These are phyloP conservation scores for Echium plantagineum DNA, from an alignment of 257 asterid genomes.

Conservation along the genomic window DNA sequence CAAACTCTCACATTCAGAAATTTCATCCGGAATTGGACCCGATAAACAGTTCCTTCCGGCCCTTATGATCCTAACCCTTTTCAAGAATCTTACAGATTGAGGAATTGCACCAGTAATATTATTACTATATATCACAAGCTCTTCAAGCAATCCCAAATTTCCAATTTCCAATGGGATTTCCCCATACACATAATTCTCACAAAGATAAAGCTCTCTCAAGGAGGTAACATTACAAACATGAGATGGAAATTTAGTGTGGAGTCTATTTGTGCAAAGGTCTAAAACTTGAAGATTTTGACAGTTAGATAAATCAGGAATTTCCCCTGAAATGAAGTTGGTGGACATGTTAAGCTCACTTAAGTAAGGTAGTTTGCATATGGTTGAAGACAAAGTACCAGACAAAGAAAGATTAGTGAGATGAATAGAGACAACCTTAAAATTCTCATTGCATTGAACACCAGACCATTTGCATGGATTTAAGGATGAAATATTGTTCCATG, in stretches of 20 bases:
- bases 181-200: constrained; percentile 70
- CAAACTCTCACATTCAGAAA: constrained; percentile 56
- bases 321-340: constrained; percentile 53
- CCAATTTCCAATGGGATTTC: constrained; percentile 51
- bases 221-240: constrained; percentile 36
- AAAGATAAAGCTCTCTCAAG: constrained; percentile 50
- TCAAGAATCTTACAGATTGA: constrained; percentile 40
- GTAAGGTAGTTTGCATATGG: constrained; percentile 46
- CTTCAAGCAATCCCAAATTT: constrained; percentile 44
- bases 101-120: constrained; percentile 68
- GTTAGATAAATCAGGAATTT: constrained; percentile 38
- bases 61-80: constrained; percentile 46
- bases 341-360: constrained; percentile 46
- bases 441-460: constrained; percentile 38
- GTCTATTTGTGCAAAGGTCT: constrained; percentile 74
- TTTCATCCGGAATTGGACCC: constrained; percentile 51
- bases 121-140: constrained; percentile 72
- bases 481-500: constrained; percentile 44
- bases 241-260: constrained; percentile 43
- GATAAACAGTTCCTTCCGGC: constrained; percentile 57
- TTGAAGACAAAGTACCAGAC: constrained; percentile 57
- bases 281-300: constrained; percentile 38
- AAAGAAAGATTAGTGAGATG: constrained; percentile 42
- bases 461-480: constrained; percentile 67
- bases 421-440: constrained; percentile 34